Evolutionary conservation across 2,329 filamentous ascomycete genomes (phyloP).

Genomic region (Alternaria rosae): DNA sequence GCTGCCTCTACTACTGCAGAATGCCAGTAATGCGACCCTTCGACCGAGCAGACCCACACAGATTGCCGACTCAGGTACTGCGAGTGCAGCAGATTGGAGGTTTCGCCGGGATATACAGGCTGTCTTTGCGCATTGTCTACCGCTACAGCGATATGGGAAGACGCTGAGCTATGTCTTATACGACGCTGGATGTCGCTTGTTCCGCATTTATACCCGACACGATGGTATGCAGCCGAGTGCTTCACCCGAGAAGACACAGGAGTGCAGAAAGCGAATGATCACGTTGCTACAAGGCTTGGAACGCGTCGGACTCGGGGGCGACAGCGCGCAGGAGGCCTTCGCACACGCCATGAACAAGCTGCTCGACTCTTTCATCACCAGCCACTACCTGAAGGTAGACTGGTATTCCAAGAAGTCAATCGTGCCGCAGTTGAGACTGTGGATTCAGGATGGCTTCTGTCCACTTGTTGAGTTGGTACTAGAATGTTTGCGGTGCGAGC

Average conservation of each 20-base stretch:
- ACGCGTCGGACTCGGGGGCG: slow-evolving; percentile 72
- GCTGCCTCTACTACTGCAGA: slow-evolving; percentile 38
- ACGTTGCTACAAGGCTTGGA: slow-evolving; percentile 66
- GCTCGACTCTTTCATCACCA: slow-evolving; percentile 69
- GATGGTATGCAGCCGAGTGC: slow-evolving; percentile 30
- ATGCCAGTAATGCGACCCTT: slow-evolving; percentile 33
- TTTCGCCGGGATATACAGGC: slow-evolving; percentile 70
- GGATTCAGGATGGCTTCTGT: slow-evolving; percentile 73
- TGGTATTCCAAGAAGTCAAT: slow-evolving; percentile 65
- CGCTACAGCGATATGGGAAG: slow-evolving; percentile 58
- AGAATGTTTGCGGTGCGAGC: slow-evolving; percentile 44
- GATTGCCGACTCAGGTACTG: slow-evolving; percentile 22
- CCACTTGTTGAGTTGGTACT: slow-evolving; percentile 70
- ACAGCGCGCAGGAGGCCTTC: slow-evolving; percentile 73
- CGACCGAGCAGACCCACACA: slow-evolving; percentile 51
- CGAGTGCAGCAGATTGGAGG: slow-evolving; percentile 45
- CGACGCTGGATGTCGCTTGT: slow-evolving; percentile 59
- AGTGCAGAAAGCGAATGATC: slow-evolving; percentile 61
- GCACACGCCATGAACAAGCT: slow-evolving; percentile 73
- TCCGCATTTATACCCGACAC: slow-evolving; percentile 46
- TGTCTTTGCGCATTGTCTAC: slow-evolving; percentile 69
- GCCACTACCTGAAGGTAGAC: slow-evolving; percentile 67
- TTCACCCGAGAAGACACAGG: slow-evolving; percentile 27
- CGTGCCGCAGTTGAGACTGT: slow-evolving; percentile 67
- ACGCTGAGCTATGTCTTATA: slow-evolving; percentile 65